Base-by-base conservation (phyloP, 179 eudicot species). In the Nepenthes alata region DNA sequence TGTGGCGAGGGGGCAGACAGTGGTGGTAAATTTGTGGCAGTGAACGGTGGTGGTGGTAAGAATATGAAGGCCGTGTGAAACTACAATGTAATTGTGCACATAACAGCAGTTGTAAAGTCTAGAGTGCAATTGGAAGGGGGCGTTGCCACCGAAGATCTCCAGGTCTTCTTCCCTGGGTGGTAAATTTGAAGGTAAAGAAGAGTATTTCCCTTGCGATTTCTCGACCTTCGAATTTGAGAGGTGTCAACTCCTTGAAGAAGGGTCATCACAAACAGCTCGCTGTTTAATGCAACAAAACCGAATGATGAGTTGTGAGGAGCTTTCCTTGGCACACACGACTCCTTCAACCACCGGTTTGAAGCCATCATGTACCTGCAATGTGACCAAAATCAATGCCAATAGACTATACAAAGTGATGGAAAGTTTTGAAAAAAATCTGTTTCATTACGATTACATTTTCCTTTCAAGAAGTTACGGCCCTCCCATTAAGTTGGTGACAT, bases 71-170 rank as follows among this genome's bases (percentile, higher is more conserved):
- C 4, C 4, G 12, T 51, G 16, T 45, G 8, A 14, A 44, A 5
- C 64, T 75, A 79, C 60, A 75, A 61, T 39, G 78, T 72, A 52
- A 89, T 63, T 59, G 93, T 79, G 81, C 97, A 89, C 85, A 85
- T 78, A 57, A 89, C 90, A 11, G 87, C 83, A 61, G 95, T 87
- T 77, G 52, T 83, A 62, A 93, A 82, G 74, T 93, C 90, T 35
- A 87, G 44, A 7, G 79, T 72, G 10, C 72, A 68, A 44, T 61
- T 66, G 62, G 72, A 77, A 39, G 97, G 97, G 3, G 89, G 81
- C 70, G 79, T 85, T 36, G 89, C 67, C 45, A 74, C 72, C 14
- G 85, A 70, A 61, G 78, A 75, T 70, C 95, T 89, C 98, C 98
- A 93, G 15, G 75, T 65, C 72, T 62, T 89, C 55, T 61, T 74